phyloP scores from a whole-genome alignment of 2,329 filamentous ascomycete species.

The Exophiala oligosperma region DNA sequence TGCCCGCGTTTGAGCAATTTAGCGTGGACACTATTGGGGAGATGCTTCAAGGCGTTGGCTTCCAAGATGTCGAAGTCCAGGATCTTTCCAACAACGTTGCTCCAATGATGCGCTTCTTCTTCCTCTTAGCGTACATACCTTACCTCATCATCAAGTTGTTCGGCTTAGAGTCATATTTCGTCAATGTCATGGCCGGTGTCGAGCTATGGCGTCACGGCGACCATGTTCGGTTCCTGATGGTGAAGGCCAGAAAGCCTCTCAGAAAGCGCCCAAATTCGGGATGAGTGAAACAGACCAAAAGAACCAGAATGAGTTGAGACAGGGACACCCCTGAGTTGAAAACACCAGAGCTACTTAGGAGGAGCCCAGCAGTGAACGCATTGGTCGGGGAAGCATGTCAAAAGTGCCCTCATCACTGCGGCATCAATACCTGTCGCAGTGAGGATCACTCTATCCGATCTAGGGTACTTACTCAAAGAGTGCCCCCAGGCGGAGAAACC shows the following conservation, averaged over 20 bases:
- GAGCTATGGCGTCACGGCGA: conserved; percentile 24
- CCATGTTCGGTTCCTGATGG: conserved; percentile 34
- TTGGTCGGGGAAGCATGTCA: too few relatives aligned
- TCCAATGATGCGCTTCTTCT: conserved; percentile 53
- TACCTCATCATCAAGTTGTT: conserved; percentile 48
- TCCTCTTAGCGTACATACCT: conserved; percentile 47
- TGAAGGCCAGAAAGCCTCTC: conserved; percentile 29
- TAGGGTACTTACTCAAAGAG: too few relatives aligned
- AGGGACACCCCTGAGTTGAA: too few relatives aligned
- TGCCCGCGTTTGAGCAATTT: conserved; percentile 36
- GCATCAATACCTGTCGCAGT: too few relatives aligned
- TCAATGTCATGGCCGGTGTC: conserved; percentile 13
- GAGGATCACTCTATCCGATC: too few relatives aligned
- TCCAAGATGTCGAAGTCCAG: conserved; percentile 45
- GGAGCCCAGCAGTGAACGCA: too few relatives aligned
- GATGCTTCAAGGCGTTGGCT: conserved; percentile 45
- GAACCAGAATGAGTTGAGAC: too few relatives aligned
- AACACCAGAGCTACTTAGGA: too few relatives aligned
- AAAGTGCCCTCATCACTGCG: too few relatives aligned
- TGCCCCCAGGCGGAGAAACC: too few relatives aligned
- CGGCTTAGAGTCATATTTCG: conserved; percentile 42
- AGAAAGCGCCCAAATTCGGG: neutral
- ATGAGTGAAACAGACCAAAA: neutral
- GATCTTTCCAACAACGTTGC: conserved; percentile 50
- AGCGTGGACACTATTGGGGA: conserved; percentile 38